Evolutionary conservation across 139 green algal species (phyloP), one percentile per base, ranked within the genome.

Genomic region (Pleodorina starrii): DNA sequence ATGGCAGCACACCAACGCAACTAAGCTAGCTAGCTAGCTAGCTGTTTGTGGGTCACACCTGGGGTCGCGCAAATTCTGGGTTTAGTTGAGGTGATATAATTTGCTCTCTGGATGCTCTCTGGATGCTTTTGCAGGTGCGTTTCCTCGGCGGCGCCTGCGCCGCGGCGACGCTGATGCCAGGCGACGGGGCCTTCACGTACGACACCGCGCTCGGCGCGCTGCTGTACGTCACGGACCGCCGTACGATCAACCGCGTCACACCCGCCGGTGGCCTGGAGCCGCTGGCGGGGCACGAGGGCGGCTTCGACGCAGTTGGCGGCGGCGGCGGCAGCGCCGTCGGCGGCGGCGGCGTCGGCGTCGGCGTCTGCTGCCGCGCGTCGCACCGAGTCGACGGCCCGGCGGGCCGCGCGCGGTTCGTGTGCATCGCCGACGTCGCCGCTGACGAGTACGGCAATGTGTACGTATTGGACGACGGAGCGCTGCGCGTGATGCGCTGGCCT

Each of bases 381-480:
- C 36, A 43, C 74, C 7, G 36, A 2, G 14, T 69, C 11, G 76
- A 84, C 48, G 76, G 76, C n/a, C 48, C 48, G n/a, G 48, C 48
- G 19, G 16, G 7, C 14, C 27, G 27, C 27, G 76, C 76, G n/a
- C 76, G 48, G 16, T 69, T 69, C n/a, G 48, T 40, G 16, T 17
- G 32, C 76, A 63, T 84, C 35, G 35, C 32, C 36, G 48, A 84
- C 48, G 71, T 84, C 44, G 76, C 76, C 48, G 48, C 76, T 48
- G 76, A 84, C 76, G 76, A 69, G 48, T 50, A 48, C 76, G 76
- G 76, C 76, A 69, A 84, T 48, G 76, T 84, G n/a, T 84, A 50
- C 76, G 44, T 84, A 19, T 48, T 84, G 32, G 76, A 84, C 50
- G 48, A 54, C n/a, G 48, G 48, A 1, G 19, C 44, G 76, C 76